Base-by-base conservation (phyloP, 495 filamentous ascomycete genomes). In the Pyrenopolyporus hunteri region DNA sequence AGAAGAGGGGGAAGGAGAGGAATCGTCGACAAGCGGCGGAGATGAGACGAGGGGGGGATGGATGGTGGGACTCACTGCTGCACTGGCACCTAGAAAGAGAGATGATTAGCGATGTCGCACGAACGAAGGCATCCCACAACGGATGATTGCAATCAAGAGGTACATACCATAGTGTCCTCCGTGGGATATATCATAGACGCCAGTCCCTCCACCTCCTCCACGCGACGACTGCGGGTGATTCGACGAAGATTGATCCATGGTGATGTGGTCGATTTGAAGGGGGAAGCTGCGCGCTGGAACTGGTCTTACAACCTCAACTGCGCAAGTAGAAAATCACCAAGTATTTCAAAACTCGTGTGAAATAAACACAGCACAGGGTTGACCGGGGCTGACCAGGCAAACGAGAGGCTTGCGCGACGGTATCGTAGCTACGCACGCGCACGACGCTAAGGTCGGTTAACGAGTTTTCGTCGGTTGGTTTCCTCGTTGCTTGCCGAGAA, bases 121-220 rank as follows among this genome's bases (percentile, higher is more conserved):
- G 45, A 67, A 40, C 9, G 44, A 63, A 63, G 63, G 66, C 50
- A 65, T 51, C 59, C 64, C 59, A 59, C 66, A 63, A 69, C 47
- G 53, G 43, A 59, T 47, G 55, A 47, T 57, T 62, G 59, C 59
- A 64, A 58, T 57, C 44, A 57, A 53, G 37, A 56, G 51, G 62
- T 61, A 82, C 83, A 63, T 80, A 92, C 91, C 93, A 78, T 95
- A 96, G 74, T 96, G 92, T 52, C 93, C 93, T 53, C 90, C 91
- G 70, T 90, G 86, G 59, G 78, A 76, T 39, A 87, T 82, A 76
- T 97, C 91, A 75, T 97, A 97, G 9, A 85, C 77, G 45, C 87
- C 87, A 62, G 81, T 76, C 69, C 82, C 53, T 61, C 74, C 77
- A 54, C 74, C 61, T 19, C 63, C 57, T 45, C 61, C 71, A 70